These are phyloP conservation scores for Penicillium simplicissimum DNA, from an alignment of 495 filamentous ascomycete species.

Conservation along the genomic window DNA sequence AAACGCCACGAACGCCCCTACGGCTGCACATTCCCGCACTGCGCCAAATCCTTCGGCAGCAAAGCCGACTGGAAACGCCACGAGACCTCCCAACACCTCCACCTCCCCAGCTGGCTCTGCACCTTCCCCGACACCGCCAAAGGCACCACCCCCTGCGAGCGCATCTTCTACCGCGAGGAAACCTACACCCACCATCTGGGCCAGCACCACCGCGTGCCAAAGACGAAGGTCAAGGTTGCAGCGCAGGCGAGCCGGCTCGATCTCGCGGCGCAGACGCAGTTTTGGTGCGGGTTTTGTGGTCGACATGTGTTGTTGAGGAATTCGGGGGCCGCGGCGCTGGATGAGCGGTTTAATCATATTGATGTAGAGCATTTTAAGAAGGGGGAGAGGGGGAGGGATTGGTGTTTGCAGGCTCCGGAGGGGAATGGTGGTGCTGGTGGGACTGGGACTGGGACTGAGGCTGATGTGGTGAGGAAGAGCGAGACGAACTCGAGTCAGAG, in stretches of 20 bases:
- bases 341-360: slow-evolving; percentile 85
- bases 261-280: slow-evolving; percentile 64
- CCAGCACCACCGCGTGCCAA: slow-evolving; percentile 42
- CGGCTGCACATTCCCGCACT: slow-evolving; percentile 76
- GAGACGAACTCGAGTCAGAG: not conserved
- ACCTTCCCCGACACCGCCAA: slow-evolving; percentile 37
- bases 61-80: slow-evolving; percentile 98
- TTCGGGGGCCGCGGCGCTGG: slow-evolving; percentile 59
- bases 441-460: not conserved
- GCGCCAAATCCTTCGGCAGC: slow-evolving; percentile 79
- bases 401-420: slow-evolving; percentile 34
- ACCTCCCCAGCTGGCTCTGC: slow-evolving; percentile 78
- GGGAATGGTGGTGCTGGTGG: not conserved
- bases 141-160: slow-evolving; percentile 47
- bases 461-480: not conserved
- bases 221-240: not conserved
- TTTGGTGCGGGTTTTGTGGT: slow-evolving; percentile 91
- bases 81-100: slow-evolving; percentile 83
- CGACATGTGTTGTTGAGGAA: slow-evolving; percentile 56
- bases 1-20: slow-evolving; percentile 88
- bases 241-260: slow-evolving; percentile 58
- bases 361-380: slow-evolving; percentile 70
- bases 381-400: slow-evolving; percentile 49
- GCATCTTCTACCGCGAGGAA: slow-evolving; percentile 61
- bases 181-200: slow-evolving; percentile 60